Evolutionary conservation across 2,329 filamentous ascomycete species (phyloP).

Genomic region (Lachnellula arida): DNA sequence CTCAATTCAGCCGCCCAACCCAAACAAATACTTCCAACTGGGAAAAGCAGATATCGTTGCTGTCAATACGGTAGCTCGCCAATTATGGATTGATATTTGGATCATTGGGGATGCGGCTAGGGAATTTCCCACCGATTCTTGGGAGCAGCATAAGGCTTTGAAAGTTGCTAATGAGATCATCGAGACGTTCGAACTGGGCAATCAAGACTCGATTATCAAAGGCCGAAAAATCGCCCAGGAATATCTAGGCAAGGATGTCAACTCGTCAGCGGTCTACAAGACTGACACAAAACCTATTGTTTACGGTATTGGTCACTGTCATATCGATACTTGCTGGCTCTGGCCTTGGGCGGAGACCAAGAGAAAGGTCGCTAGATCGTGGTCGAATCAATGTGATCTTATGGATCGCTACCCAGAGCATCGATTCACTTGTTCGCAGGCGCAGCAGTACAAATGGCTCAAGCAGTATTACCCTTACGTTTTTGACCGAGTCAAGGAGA

Average conservation of each 20-base stretch:
- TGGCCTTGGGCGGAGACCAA: slow-evolving; percentile 99
- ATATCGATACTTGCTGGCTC: slow-evolving; percentile 97
- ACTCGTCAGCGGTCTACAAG: slow-evolving; percentile 81
- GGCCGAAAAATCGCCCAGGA: slow-evolving; percentile 78
- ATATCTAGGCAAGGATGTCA: slow-evolving; percentile 76
- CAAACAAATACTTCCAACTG: slow-evolving; percentile 77
- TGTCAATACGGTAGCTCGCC: slow-evolving; percentile 79
- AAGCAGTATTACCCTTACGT: slow-evolving; percentile 83
- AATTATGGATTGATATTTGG: slow-evolving; percentile 89
- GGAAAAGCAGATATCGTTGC: slow-evolving; percentile 79
- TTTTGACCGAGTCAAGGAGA: slow-evolving; percentile 84
- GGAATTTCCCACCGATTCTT: slow-evolving; percentile 84
- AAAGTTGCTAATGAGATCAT: slow-evolving; percentile 84
- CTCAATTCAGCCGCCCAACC: slow-evolving; percentile 80
- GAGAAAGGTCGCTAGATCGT: slow-evolving; percentile 90
- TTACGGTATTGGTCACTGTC: slow-evolving; percentile 89
- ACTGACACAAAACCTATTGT: slow-evolving; percentile 70
- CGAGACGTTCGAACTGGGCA: slow-evolving; percentile 77
- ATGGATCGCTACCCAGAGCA: slow-evolving; percentile 95
- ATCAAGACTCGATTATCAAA: slow-evolving; percentile 71
- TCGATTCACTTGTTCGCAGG: slow-evolving; percentile 86
- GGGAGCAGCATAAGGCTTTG: slow-evolving; percentile 83
- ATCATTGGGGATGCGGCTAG: slow-evolving; percentile 88
- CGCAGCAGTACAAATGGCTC: slow-evolving; percentile 97
- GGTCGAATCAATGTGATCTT: slow-evolving; percentile 93